Evolutionary conservation across 495 filamentous ascomycete species (phyloP).

Genomic region (Neurospora tetrasperma): DNA sequence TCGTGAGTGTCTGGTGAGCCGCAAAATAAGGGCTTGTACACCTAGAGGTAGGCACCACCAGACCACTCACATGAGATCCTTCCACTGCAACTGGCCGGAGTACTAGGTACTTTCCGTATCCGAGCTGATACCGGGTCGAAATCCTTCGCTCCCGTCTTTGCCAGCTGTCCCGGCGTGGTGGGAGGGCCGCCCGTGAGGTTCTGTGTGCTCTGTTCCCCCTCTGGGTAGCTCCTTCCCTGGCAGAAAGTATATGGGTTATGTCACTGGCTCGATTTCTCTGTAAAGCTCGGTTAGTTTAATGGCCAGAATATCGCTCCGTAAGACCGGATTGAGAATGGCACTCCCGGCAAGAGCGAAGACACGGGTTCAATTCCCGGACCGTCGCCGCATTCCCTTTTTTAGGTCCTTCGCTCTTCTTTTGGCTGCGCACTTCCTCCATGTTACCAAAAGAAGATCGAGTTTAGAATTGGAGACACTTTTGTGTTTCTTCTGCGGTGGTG

Average conservation of each 20-base stretch:
- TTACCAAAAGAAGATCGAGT: neutral
- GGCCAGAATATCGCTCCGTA: neutral
- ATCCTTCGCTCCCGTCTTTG: neutral
- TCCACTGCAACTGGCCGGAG: neutral
- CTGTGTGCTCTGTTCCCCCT: neutral
- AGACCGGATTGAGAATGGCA: neutral
- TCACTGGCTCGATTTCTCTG: neutral
- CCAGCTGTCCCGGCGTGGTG: neutral
- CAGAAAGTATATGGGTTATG: neutral
- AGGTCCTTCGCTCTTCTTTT: neutral
- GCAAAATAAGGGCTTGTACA: neutral
- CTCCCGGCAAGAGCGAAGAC: neutral
- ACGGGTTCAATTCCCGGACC: neutral
- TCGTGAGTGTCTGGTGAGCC: neutral
- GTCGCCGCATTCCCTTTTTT: neutral
- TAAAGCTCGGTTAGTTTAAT: neutral
- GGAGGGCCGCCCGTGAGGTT: neutral
- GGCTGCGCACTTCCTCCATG: neutral
- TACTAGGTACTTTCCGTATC: neutral
- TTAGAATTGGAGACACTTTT: neutral
- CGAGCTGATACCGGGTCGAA: neutral
- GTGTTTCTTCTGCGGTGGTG: neutral
- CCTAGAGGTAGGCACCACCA: neutral
- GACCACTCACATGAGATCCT: neutral
- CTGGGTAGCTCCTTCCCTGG: neutral